Base-by-base conservation (phyloP, 768 basidiomycete species). In the Mycena leptocephala region DNA sequence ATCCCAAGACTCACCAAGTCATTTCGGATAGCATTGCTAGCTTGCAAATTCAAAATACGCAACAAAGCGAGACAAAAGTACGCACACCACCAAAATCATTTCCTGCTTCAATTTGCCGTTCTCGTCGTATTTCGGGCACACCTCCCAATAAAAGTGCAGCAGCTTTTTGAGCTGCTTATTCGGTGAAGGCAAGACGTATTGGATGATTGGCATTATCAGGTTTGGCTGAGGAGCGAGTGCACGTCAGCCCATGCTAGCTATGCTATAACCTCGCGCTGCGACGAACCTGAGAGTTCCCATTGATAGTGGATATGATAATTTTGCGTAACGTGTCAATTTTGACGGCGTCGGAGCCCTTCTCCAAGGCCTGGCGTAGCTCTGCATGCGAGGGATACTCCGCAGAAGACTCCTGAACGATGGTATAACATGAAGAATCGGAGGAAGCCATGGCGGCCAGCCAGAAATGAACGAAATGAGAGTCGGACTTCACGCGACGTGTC, bases 61-160 rank as follows among this genome's bases (percentile, higher is more conserved):
- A 65, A 37, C 51, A 69, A 26, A 51, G 35, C 5, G 14, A 55
- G 56, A 58, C 9, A 18, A 48, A 74, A 66, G 64, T 22, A 92
- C 96, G 83, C 84, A 97, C 96, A 97, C 97, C 37, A 99, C 98
- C 66, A 99, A 92, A 82, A 99, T 99, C 98, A 99, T 99, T 88
- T 99, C 98, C 86, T 99, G 98, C 90, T 98, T 99, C 79, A 99
- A 86, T 87, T 99, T 99, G 63, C 98, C 98, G 78, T 92, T 94
- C 81, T 99, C 98, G 80, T 99, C 98, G 77, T 97, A 94, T 85
- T 99, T 99, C 11, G 98, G 98, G 86, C 97, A 99, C 26, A 99
- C 95, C 87, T 99, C 96, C 96, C 96, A 97, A 84, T 97, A 97
- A 83, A 96, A 97, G 85, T 97, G 96, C 43, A 99, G 88, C 77